Conservation (phyloP, 495 filamentous ascomycete species). For the Penicillium coprophilum region DNA sequence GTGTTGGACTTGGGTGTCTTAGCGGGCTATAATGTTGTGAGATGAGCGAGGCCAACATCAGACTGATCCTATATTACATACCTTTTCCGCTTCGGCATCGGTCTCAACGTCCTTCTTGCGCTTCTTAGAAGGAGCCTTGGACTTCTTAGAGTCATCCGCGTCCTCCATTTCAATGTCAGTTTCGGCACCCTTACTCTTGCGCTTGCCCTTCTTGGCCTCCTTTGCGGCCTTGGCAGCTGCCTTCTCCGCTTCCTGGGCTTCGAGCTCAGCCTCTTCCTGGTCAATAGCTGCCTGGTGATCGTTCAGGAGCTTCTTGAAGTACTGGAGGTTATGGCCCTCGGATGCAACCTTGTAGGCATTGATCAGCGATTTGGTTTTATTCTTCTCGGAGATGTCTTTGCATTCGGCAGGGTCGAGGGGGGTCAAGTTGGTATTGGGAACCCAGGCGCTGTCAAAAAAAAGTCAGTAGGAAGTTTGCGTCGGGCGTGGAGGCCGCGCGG, state of each 20-base stretch:
- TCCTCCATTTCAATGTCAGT: constrained; percentile 81
- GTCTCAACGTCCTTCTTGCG: constrained; percentile 65
- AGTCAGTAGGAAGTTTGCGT: constrained; percentile 8
- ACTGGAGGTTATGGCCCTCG: constrained; percentile 65
- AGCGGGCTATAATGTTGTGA: constrained; percentile 33
- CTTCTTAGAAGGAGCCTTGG: constrained; percentile 58
- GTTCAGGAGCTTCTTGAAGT: constrained; percentile 73
- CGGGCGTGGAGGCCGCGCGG: background rate
- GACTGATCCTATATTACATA: constrained; percentile 36
- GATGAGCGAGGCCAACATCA: constrained; percentile 2
- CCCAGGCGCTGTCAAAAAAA: constrained; percentile 69
- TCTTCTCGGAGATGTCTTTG: constrained; percentile 59
- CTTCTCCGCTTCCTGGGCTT: constrained; percentile 59
- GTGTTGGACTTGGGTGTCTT: constrained; percentile 62
- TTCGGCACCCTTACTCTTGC: constrained; percentile 60
- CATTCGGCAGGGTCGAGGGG: constrained; percentile 70
- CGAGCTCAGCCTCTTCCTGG: constrained; percentile 60
- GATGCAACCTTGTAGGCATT: constrained; percentile 71
- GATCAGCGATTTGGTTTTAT: constrained; percentile 72
- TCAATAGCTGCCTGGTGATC: constrained; percentile 59
- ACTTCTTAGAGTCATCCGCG: constrained; percentile 51
- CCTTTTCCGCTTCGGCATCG: constrained; percentile 67
- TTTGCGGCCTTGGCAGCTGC: constrained; percentile 60
- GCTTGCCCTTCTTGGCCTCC: constrained; percentile 59
- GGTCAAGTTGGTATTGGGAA: constrained; percentile 72